A percentile compares a stretch with the other conserved stretches of the same genome.
phyloP scores from a whole-genome alignment of 192 early-diverging fungal genomes.

The Kickxella alabastrina region DNA sequence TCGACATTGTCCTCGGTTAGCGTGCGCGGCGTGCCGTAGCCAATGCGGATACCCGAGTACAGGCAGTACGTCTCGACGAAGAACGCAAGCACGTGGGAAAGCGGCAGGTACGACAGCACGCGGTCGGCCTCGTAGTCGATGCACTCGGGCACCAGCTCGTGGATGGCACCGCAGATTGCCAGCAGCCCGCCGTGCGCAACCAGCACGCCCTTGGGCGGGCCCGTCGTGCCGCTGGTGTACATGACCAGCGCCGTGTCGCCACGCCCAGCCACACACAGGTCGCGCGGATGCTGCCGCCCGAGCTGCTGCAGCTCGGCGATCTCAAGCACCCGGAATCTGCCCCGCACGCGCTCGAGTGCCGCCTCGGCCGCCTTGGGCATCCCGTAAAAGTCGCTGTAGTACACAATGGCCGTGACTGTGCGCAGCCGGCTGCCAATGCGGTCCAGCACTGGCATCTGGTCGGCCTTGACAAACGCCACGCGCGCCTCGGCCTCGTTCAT shows the following conservation, averaged over 20 bases:
- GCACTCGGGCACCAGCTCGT: constrained; percentile 30
- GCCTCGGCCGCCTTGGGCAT: constrained; percentile 43
- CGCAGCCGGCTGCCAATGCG: constrained; percentile 3
- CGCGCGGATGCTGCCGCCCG: constrained; percentile 63
- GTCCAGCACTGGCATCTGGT: constrained; percentile 39
- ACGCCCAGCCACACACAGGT: constrained; percentile 59
- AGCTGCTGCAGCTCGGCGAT: constrained; percentile 63
- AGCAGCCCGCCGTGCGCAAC: constrained; percentile 80
- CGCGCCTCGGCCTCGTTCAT: constrained; percentile 75
- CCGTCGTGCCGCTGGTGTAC: constrained; percentile 89
- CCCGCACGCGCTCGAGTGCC: constrained; percentile 51
- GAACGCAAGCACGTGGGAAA: constrained; percentile 89
- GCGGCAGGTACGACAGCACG: constrained; percentile 78
- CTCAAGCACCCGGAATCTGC: constrained; percentile 47
- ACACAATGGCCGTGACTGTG: constrained; percentile 57
- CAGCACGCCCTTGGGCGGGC: constrained; percentile 89
- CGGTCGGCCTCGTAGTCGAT: constrained; percentile 55
- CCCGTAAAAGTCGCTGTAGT: constrained; percentile 39
- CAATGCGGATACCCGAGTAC: constrained; percentile 64
- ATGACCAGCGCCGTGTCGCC: constrained; percentile 83
- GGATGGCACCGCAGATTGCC: constrained; percentile 58
- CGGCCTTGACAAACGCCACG: constrained; percentile 59
- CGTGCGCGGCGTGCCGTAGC: constrained; percentile 67
- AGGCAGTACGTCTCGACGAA: constrained; percentile 70
- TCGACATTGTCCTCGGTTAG: constrained; percentile 66